Base-by-base conservation (phyloP, 2,329 filamentous ascomycete species). In the Fusarium tuaranense region DNA sequence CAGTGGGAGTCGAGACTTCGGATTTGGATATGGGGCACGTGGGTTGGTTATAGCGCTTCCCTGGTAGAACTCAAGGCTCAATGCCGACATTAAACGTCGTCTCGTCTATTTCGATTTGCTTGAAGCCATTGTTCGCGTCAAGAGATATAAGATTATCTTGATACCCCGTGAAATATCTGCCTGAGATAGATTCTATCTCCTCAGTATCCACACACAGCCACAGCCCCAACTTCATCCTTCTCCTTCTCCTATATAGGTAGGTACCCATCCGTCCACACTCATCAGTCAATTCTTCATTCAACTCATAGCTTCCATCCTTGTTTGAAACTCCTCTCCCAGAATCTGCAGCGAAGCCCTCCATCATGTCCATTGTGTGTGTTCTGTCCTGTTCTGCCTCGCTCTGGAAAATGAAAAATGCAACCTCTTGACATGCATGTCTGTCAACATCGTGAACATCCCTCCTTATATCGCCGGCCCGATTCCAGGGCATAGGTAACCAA, bases 331-430 rank as follows among this genome's bases (percentile, higher is more conserved):
- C 27, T 55, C 27, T 55, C 36, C 61, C 68, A 25, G 27, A 38
- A 73, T 41, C 57, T 68, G 44, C 63, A 75, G 70, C 70, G 68
- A 72, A 73, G 57, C 51, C 70, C 72, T 70, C 18, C 51, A 39
- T 69, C 70, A 69, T 64, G 53, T 55, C 60, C 72, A 59, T 75
- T 62, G 55, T 75, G 51, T 69, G 51, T 70, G 34, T 34, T 63
- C 67, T 72, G 67, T 65, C 48, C 63, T 70, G 68, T 70, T 64
- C 67, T 76, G 69, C 58, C 65, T 63, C 63, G 63, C 64, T 69
- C 67, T 69, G 51, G 38, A 73, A 65, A 48, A 55, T 32, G 18
- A 55, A 32, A 55, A 71, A 72, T 78, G 68, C 63, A 75, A 67
- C 62, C 66, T 68, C 59, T 51, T 70, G 61, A 58, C 61, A 60